Conservation (phyloP, 139 green algal genomes). For the Chlamydomonas applanata region DNA sequence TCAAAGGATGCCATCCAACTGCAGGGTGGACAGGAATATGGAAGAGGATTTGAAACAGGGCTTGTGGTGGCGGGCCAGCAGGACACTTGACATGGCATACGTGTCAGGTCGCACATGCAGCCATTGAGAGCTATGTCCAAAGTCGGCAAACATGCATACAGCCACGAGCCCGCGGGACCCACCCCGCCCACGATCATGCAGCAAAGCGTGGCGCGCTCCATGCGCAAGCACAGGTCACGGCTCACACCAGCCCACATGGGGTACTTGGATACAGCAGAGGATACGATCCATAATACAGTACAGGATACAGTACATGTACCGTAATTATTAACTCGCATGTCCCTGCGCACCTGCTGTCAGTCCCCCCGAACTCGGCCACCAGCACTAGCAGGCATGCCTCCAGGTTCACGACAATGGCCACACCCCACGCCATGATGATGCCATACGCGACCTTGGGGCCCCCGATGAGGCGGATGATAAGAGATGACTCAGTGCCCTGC, state of each 20-base stretch:
- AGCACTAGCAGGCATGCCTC: slow-evolving; percentile 21
- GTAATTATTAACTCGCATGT: not conserved
- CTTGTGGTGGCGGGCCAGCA: too few relatives aligned
- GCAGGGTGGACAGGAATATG: slow-evolving; percentile 10
- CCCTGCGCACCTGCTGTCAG: slow-evolving; percentile 9
- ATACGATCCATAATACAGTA: not conserved
- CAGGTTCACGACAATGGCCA: not conserved
- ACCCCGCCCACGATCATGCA: not conserved
- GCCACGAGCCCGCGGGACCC: too few relatives aligned
- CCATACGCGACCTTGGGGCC: too few relatives aligned
- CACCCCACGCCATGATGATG: not conserved
- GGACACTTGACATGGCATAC: too few relatives aligned
- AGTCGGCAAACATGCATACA: too few relatives aligned
- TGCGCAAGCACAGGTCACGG: not conserved
- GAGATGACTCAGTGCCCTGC: too few relatives aligned
- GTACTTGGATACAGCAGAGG: too few relatives aligned
- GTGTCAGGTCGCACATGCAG: too few relatives aligned
- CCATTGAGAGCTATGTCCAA: too few relatives aligned
- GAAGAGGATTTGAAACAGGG: too few relatives aligned
- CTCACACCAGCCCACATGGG: too few relatives aligned
- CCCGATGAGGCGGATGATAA: too few relatives aligned
- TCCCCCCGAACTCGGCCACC: slow-evolving; percentile 10
- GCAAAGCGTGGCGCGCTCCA: not conserved
- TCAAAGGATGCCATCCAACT: slow-evolving; percentile 29
- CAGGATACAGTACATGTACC: not conserved